Percentiles rank a stretch among this genome's conserved stretches.
Conservation (phyloP, 768 basidiomycete species). For the Lactarius trivialis region DNA sequence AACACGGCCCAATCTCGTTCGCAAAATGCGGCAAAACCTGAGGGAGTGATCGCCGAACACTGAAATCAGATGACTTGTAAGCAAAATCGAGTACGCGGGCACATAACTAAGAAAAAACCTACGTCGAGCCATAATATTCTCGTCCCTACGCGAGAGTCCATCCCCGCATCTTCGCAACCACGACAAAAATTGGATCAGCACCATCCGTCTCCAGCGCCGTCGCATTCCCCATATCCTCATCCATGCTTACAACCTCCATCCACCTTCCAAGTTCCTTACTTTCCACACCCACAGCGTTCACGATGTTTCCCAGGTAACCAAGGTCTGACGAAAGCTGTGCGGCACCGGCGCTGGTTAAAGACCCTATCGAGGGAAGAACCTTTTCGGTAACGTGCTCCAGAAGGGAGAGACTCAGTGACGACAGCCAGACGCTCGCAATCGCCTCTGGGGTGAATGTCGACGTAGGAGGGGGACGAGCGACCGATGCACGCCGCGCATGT, state of each 20-base stretch:
- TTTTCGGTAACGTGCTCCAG: conserved; percentile 62
- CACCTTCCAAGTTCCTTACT: conserved; percentile 73
- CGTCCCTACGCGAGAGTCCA: not conserved
- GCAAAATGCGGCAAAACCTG: too few species aligned
- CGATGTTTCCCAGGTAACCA: conserved; percentile 85
- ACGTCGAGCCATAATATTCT: not conserved
- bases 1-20: too few species aligned
- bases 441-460: conserved; percentile 56
- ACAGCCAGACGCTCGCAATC: conserved; percentile 87
- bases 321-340: conserved; percentile 84
- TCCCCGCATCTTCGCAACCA: conserved; percentile 13
- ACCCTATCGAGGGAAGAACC: conserved; percentile 65
- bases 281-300: conserved; percentile 85
- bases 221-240: conserved; percentile 32
- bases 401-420: conserved; percentile 79
- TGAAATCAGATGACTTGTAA: not conserved
- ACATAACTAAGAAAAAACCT: not conserved
- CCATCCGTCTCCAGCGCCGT: conserved; percentile 3
- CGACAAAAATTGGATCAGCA: conserved; percentile 10
- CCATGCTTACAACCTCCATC: conserved; percentile 62
- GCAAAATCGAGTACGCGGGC: not conserved
- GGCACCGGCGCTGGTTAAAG: conserved; percentile 59
- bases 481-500: conserved; percentile 34
- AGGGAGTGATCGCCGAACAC: too few species aligned
- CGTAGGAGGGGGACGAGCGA: conserved; percentile 1